Conservation (phyloP, 495 filamentous ascomycete species). For the Echria macrotheca region DNA sequence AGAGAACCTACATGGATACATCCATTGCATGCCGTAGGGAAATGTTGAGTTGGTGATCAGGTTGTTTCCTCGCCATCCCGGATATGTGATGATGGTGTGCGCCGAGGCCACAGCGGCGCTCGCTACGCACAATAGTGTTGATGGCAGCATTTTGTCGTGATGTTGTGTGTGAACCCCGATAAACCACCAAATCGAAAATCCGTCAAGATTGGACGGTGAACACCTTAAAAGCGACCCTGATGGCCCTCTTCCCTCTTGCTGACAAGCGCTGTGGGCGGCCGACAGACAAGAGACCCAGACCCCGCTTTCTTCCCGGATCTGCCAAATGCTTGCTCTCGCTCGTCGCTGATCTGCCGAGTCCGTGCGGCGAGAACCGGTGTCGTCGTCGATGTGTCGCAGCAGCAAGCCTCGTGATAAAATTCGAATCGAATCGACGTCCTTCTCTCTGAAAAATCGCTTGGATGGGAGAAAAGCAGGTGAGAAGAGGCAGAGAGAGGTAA, state of each 20-base stretch:
- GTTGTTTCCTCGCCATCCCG: conserved; percentile 92
- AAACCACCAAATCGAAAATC: neutral
- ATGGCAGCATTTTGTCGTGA: conserved; percentile 38
- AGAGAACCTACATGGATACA: conserved; percentile 81
- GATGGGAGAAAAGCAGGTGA: conserved; percentile 7
- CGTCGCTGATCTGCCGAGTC: conserved; percentile 15
- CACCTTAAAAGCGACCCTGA: no score
- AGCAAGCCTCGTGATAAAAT: neutral
- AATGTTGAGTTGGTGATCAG: conserved; percentile 72
- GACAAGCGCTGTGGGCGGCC: neutral
- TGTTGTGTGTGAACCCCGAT: neutral
- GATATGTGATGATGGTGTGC: conserved; percentile 88
- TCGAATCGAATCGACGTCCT: neutral
- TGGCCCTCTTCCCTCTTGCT: conserved; percentile 1
- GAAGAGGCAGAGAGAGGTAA: conserved; percentile 5
- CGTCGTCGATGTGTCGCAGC: neutral
- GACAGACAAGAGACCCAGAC: no score
- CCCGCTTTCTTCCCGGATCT: conserved; percentile 16
- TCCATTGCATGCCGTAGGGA: conserved; percentile 96
- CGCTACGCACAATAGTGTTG: conserved; percentile 46
- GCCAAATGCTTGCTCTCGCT: no score
- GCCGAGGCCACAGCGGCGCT: conserved; percentile 56
- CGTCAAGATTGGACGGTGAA: no score
- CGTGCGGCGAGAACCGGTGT: conserved; percentile 9
- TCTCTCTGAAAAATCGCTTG: neutral